Conservation (phyloP, 1,284 basidiomycete genomes). For the Gomphus sp. region DNA sequence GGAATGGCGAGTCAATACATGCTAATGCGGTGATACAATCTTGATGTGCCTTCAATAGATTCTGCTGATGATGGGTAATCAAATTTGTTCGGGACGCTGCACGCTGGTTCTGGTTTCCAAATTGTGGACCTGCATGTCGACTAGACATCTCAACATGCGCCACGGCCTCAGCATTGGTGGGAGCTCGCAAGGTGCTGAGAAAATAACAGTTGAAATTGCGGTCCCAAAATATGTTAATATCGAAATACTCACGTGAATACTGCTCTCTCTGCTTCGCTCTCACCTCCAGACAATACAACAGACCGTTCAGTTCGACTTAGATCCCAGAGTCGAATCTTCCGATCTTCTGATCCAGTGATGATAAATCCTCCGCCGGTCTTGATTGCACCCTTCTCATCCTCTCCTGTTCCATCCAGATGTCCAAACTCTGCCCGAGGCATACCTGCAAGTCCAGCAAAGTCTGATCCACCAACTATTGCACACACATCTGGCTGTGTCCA, state of each 20-base stretch:
- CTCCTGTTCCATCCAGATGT: constrained; percentile 12
- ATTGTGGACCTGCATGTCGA: constrained; percentile 20
- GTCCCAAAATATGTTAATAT: neutral
- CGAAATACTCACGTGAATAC: constrained; percentile 47
- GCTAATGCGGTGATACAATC: constrained; percentile 76
- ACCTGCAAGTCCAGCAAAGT: constrained; percentile 1
- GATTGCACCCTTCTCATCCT: constrained; percentile 25
- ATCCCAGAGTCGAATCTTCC: constrained; percentile 78
- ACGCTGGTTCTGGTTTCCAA: constrained; percentile 46
- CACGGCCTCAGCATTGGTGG: constrained; percentile 8
- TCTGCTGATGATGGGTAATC: constrained; percentile 73
- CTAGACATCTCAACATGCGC: constrained; percentile 47
- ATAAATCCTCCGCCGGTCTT: constrained; percentile 53
- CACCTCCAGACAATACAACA: constrained; percentile 61
- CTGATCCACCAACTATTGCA: constrained; percentile 6
- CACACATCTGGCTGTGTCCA: constrained; percentile 10
- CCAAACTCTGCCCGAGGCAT: constrained; percentile 24
- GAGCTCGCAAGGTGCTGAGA: neutral
- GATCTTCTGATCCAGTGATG: constrained; percentile 76
- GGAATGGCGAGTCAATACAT: constrained; percentile 81
- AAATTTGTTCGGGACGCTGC: constrained; percentile 67
- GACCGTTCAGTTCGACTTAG: constrained; percentile 62
- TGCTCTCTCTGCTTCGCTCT: constrained; percentile 59
- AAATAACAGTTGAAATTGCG: neutral
- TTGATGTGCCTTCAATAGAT: constrained; percentile 68